Evolutionary conservation across 805 yeast species (phyloP).

Genomic region (Starmerella sp.): DNA sequence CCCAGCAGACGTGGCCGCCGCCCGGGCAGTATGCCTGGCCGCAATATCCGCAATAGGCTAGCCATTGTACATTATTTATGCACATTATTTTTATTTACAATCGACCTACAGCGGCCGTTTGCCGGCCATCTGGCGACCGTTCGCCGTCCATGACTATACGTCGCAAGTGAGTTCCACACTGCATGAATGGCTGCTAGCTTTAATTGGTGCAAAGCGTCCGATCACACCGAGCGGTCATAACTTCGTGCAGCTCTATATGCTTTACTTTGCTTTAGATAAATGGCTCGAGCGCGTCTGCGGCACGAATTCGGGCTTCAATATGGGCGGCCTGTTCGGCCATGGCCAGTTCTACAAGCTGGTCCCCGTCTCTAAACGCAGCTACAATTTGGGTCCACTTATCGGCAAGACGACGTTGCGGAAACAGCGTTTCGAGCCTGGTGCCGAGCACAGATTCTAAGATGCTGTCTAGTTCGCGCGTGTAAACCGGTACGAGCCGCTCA

Average conservation of each 20-base stretch:
- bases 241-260: not conserved
- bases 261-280: not conserved
- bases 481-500: not conserved
- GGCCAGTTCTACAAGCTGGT: conserved; percentile 11
- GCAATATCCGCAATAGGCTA: conserved; percentile 8
- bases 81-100: not conserved
- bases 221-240: no score
- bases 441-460: conserved; percentile 1
- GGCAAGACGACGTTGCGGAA: not conserved
- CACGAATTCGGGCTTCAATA: not conserved
- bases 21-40: conserved; percentile 3
- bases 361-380: conserved; percentile 3
- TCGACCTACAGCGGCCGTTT: no score
- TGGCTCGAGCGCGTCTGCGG: not conserved
- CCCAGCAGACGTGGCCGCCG: conserved; percentile 8
- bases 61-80: conserved; percentile 1
- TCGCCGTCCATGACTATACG: no score
- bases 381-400: conserved; percentile 8
- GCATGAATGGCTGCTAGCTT: no score
- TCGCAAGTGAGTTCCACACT: no score
- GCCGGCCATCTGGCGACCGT: no score
- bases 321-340: conserved; percentile 6
- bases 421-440: not conserved
- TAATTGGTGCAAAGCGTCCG: no score
- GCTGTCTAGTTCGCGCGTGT: not conserved